Evolutionary conservation across 2,329 filamentous ascomycete genomes (phyloP).

Genomic region (Arthrocladium fulminans): DNA sequence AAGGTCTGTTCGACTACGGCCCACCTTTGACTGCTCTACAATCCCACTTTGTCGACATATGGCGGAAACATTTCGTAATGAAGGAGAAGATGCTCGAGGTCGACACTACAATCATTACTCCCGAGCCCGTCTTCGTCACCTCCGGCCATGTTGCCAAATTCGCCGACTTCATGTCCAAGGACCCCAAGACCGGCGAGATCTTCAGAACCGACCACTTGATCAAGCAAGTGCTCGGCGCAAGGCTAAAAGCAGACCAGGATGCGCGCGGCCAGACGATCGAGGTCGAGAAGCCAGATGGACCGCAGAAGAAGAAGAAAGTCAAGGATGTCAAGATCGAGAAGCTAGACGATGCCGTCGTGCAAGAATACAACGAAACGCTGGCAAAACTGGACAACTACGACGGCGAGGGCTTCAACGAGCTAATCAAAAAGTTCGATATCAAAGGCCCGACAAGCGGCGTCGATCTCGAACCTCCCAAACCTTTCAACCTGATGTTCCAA

Average conservation of each 20-base stretch:
- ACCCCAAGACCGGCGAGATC: slow-evolving; percentile 94
- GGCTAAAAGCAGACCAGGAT: slow-evolving; percentile 84
- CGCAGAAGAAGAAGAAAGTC: slow-evolving; percentile 81
- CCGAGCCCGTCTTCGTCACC: slow-evolving; percentile 88
- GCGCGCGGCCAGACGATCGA: slow-evolving; percentile 68
- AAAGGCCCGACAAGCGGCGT: slow-evolving; percentile 74
- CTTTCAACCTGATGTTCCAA: slow-evolving; percentile 99
- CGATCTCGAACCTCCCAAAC: slow-evolving; percentile 68
- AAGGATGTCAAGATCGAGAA: slow-evolving; percentile 70
- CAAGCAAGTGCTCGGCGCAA: slow-evolving; percentile 79
- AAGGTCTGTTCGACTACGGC: slow-evolving; percentile 87
- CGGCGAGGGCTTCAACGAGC: slow-evolving; percentile 71
- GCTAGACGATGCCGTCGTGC: slow-evolving; percentile 73
- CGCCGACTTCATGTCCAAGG: slow-evolving; percentile 98
- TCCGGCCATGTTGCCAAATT: slow-evolving; percentile 97
- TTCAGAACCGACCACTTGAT: slow-evolving; percentile 93
- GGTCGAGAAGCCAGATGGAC: slow-evolving; percentile 64
- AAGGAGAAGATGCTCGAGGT: slow-evolving; percentile 94
- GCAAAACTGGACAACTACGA: slow-evolving; percentile 95
- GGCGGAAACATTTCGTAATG: slow-evolving; percentile 88
- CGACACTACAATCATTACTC: slow-evolving; percentile 89
- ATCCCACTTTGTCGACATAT: slow-evolving; percentile 77
- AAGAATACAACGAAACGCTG: slow-evolving; percentile 85
- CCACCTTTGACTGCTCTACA: slow-evolving; percentile 79
- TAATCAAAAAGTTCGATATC: slow-evolving; percentile 88